These are phyloP conservation scores for Calonectria henricotiae DNA, from an alignment of 2,329 filamentous ascomycete genomes.

Conservation along the genomic window DNA sequence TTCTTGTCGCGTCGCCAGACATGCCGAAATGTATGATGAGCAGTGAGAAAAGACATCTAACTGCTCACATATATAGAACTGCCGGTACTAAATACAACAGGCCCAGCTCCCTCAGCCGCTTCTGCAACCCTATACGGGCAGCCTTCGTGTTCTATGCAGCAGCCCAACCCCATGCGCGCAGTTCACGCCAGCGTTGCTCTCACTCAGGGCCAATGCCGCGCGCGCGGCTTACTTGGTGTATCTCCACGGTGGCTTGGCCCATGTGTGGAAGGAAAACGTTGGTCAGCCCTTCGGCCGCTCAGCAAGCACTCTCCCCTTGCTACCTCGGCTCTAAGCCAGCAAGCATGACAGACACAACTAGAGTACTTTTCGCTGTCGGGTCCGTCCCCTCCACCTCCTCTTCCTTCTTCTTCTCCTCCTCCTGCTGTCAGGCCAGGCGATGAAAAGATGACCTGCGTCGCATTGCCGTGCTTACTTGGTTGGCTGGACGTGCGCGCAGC, in stretches of 20 bases:
- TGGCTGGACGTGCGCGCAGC: neutral
- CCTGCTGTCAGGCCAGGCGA: neutral
- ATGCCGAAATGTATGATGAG: conserved; percentile 1
- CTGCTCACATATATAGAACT: conserved; percentile 1
- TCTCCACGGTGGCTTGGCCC: conserved; percentile 24
- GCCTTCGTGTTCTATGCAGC: conserved; percentile 22
- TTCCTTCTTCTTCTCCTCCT: neutral
- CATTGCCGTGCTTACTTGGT: conserved; percentile 18
- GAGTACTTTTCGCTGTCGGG: too few relatives aligned
- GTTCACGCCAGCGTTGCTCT: conserved; percentile 14
- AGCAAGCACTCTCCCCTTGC: neutral
- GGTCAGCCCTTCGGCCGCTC: conserved; percentile 24
- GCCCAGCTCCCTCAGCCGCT: conserved; percentile 4
- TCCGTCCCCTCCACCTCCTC: neutral
- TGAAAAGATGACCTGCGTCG: conserved; percentile 15
- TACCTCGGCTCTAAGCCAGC: conserved; percentile 14
- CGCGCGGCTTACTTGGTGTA: conserved; percentile 18
- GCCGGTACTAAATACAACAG: conserved; percentile 13
- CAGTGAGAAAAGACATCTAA: neutral
- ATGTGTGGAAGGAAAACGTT: neutral
- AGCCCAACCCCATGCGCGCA: conserved; percentile 6
- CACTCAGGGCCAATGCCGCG: conserved; percentile 16
- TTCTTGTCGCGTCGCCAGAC: conserved; percentile 13
- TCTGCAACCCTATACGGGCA: conserved; percentile 19
- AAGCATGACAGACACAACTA: neutral